Conservation (phyloP, 768 basidiomycete genomes). For the Lyophyllum shimeji region DNA sequence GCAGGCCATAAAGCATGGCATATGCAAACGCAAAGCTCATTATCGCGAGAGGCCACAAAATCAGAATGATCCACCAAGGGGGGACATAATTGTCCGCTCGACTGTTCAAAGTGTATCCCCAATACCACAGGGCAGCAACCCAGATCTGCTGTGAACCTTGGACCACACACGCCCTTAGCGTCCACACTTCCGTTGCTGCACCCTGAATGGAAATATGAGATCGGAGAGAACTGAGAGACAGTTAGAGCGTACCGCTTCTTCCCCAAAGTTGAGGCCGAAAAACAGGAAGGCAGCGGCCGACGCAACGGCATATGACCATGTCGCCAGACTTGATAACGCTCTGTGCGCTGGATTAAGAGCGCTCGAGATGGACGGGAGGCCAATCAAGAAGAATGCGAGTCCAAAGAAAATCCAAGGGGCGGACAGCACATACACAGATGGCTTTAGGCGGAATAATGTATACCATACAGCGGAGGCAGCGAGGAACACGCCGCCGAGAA, state of each 20-base stretch:
- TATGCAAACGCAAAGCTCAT: constrained; percentile 79
- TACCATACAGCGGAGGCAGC: constrained; percentile 89
- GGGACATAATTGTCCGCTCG: constrained; percentile 49
- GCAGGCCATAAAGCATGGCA: constrained; percentile 82
- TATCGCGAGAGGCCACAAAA: constrained; percentile 79
- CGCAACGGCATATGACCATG: constrained; percentile 89
- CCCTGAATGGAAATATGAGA: constrained; percentile 45
- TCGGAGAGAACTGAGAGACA: background rate
- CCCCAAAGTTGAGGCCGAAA: constrained; percentile 96
- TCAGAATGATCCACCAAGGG: constrained; percentile 84
- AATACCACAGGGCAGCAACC: constrained; percentile 95
- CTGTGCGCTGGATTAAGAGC: constrained; percentile 61
- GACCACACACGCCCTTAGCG: constrained; percentile 85
- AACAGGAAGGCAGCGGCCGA: constrained; percentile 93
- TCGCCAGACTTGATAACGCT: constrained; percentile 74
- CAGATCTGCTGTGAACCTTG: constrained; percentile 96
- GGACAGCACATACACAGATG: constrained; percentile 84
- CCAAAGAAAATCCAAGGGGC: constrained; percentile 92
- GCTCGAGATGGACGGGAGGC: constrained; percentile 72
- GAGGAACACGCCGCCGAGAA: constrained; percentile 87
- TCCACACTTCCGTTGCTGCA: constrained; percentile 95
- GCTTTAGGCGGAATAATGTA: constrained; percentile 81
- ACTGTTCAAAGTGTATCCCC: constrained; percentile 80
- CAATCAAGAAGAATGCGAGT: constrained; percentile 89
- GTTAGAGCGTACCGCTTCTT: constrained; percentile 72